phyloP scores from a whole-genome alignment of 495 filamentous ascomycete genomes.

The Tricharina praecox region DNA sequence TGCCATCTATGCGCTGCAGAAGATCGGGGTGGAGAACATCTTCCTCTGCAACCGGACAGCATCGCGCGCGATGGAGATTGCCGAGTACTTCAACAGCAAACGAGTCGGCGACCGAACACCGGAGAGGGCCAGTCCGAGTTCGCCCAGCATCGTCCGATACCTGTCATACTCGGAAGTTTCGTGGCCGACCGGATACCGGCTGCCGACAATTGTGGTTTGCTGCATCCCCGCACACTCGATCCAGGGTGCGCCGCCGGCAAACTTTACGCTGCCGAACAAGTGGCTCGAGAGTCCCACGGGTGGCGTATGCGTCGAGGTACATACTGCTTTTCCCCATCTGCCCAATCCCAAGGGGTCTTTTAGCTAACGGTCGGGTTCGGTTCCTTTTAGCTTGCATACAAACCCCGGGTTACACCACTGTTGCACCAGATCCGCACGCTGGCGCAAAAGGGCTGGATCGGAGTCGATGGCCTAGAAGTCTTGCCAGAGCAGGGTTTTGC shows the following conservation, averaged over 20 bases:
- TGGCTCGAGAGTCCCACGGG: constrained; percentile 66
- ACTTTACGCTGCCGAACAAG: constrained; percentile 56
- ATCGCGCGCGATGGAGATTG: constrained; percentile 46
- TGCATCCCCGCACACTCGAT: constrained; percentile 57
- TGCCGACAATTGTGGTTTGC: constrained; percentile 58
- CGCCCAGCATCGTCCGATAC: constrained; percentile 39
- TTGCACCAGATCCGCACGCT: constrained; percentile 45
- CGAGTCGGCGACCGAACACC: constrained; percentile 32
- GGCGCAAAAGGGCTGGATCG: constrained; percentile 50
- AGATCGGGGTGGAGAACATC: constrained; percentile 61
- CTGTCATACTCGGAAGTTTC: constrained; percentile 39
- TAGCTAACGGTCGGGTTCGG: too few relatives aligned
- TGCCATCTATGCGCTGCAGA: constrained; percentile 62
- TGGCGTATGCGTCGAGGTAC: constrained; percentile 59
- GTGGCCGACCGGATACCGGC: constrained; percentile 48
- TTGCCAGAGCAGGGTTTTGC: constrained; percentile 68
- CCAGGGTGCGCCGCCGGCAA: constrained; percentile 44
- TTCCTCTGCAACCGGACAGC: constrained; percentile 60
- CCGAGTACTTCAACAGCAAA: constrained; percentile 45
- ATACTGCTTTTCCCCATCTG: constrained; percentile 14
- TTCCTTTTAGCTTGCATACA: constrained; percentile 52
- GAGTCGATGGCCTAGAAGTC: constrained; percentile 65
- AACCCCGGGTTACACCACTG: constrained; percentile 54
- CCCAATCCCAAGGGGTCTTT: too few relatives aligned
- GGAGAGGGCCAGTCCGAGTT: background rate